Percentiles rank a stretch among this genome's conserved stretches.
These are phyloP conservation scores for Glomus cerebriforme DNA, from an alignment of 192 early-diverging fungal genomes.

Conservation along the genomic window DNA sequence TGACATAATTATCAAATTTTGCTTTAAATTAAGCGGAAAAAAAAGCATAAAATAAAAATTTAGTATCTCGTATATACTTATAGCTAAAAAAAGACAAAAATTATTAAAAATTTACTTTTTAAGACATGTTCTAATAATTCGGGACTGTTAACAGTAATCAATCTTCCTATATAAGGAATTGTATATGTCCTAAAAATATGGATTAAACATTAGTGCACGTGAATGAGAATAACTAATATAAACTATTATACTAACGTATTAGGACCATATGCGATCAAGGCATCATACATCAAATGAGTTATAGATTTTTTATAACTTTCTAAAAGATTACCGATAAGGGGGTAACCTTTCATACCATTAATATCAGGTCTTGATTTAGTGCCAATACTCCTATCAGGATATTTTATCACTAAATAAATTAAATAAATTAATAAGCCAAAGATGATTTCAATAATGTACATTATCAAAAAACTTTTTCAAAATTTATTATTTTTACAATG, in stretches of 20 bases:
- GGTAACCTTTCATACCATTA: constrained; percentile 33
- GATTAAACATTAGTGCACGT: too few relatives aligned
- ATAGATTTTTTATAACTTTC: neutral
- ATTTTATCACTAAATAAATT: constrained; percentile 35
- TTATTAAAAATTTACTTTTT: constrained; percentile 30
- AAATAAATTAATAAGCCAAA: too few relatives aligned
- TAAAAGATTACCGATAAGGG: constrained; percentile 42
- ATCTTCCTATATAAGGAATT: constrained; percentile 34
- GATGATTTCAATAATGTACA: too few relatives aligned
- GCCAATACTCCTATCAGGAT: constrained; percentile 42
- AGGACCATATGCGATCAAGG: neutral
- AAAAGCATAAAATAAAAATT: too few relatives aligned
- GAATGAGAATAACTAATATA: too few relatives aligned
- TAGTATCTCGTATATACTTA: too few relatives aligned
- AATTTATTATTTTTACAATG: too few relatives aligned
- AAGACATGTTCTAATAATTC: constrained; percentile 39
- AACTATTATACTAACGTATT: neutral
- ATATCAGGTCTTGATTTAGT: constrained; percentile 33
- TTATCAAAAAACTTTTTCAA: too few relatives aligned
- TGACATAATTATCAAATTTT: constrained; percentile 44
- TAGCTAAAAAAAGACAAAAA: too few relatives aligned
- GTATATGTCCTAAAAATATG: constrained; percentile 31
- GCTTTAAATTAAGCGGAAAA: neutral
- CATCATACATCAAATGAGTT: neutral
- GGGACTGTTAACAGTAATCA: constrained; percentile 39